Conservation (phyloP, 1,284 basidiomycete species). For the Irpex sp. region DNA sequence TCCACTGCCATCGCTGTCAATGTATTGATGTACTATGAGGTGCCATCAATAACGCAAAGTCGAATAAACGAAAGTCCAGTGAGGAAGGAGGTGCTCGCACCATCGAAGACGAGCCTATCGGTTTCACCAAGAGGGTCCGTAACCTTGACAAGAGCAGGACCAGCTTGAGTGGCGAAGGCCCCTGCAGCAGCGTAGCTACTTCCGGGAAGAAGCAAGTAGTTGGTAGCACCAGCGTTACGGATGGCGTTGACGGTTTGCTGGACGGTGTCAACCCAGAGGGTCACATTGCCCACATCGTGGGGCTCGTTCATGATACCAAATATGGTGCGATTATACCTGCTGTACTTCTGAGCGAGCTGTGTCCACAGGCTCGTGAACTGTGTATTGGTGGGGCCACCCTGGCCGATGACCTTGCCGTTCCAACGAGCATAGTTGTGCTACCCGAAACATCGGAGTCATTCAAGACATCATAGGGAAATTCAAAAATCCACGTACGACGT, state of each 20-base stretch:
- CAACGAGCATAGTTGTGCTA: slow-evolving; percentile 52
- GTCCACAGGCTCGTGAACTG: slow-evolving; percentile 52
- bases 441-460: neutral
- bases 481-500: slow-evolving; percentile 29
- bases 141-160: slow-evolving; percentile 44
- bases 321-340: slow-evolving; percentile 43
- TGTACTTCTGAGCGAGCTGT: slow-evolving; percentile 50
- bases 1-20: slow-evolving; percentile 56
- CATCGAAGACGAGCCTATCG: slow-evolving; percentile 54
- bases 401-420: slow-evolving; percentile 46
- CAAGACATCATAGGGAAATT: neutral
- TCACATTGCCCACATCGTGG: slow-evolving; percentile 40
- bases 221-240: slow-evolving; percentile 43
- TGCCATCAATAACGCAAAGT: neutral
- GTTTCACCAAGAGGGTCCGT: slow-evolving; percentile 51
- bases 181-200: slow-evolving; percentile 41
- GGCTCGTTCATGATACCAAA: slow-evolving; percentile 53
- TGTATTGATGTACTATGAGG: slow-evolving; percentile 54
- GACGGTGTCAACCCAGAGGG: slow-evolving; percentile 42
- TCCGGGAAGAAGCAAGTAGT: slow-evolving; percentile 45
- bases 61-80: neutral
- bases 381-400: slow-evolving; percentile 51
- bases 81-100: slow-evolving; percentile 16
- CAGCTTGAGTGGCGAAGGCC: slow-evolving; percentile 48
- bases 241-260: slow-evolving; percentile 49